Base-by-base conservation (phyloP, 768 basidiomycete species). In the Pluteus cervinus region DNA sequence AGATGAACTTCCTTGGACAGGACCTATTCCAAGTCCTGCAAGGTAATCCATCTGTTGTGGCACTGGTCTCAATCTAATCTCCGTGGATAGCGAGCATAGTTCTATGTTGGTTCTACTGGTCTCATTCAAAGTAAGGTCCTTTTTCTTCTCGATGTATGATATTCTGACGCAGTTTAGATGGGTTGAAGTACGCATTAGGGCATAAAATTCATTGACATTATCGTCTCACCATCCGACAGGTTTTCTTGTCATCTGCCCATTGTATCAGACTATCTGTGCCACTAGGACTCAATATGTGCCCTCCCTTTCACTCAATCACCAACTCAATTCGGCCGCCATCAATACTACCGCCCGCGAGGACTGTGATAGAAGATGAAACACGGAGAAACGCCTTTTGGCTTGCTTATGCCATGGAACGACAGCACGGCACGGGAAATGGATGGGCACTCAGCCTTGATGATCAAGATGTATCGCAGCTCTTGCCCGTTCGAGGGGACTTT, bases 391-490 rank as follows among this genome's bases (percentile, higher is more conserved):
- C 75, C 1, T 85, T 86, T 49, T 88, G 84, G 76, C 49, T 82
- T 31, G 76, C 81, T 7, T 86, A 86, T 52, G 68, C 77, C 5
- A 63, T 69, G 30, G 85, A 87, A 46, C 74, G 84, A 18, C 71
- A 79, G 43, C 73, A 76, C 39, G 76, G 81, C 4, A 72, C 70
- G 42, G 74, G 75, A 22, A 85, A 83, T 47, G 79, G 78, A 14
- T 87, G 83, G 76, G 77, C 84, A 0, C 63, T 76, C 42, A 70
- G 69, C 41, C 59, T 87, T 7, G 86, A 87, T 44, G 85, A 88
- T 51, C 69, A 76, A 42, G 84, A 86, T 48, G 67, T 88, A 14
- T 76, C 77, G 15, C 84, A 86, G 42, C 55, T 84, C 14, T 65
- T 87, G 17, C 83, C 85, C 1, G 63, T 81, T 11, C 68, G 75